Percentiles rank a stretch among this genome's conserved stretches.
Evolutionary conservation across 441 rosid species (phyloP).

Genomic region (Brassica hybrid): DNA sequence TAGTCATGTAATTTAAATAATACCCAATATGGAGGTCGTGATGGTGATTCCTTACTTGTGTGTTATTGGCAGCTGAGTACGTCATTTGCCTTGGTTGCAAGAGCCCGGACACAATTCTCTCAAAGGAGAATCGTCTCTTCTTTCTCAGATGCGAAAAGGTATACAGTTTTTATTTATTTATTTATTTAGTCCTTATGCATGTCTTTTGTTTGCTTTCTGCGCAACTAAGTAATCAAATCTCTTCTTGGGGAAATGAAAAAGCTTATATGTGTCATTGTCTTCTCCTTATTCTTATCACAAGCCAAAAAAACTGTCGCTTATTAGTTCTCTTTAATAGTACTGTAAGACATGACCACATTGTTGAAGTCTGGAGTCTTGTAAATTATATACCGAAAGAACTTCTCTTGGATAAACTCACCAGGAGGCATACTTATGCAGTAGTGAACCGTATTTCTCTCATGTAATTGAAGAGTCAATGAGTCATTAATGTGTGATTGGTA

Average conservation of each 20-base stretch:
- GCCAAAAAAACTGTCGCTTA: constrained; percentile 14
- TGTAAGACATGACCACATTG: not conserved
- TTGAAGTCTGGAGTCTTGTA: not conserved
- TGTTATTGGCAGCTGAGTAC: constrained; percentile 55
- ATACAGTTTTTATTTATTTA: not conserved
- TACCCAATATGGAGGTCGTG: constrained; percentile 5
- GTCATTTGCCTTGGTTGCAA: constrained; percentile 65
- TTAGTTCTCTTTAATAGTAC: not conserved
- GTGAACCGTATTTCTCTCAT: not conserved
- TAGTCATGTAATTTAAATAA: not conserved
- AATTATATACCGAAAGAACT: not conserved
- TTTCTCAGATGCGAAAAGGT: constrained; percentile 70
- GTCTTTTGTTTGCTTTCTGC: not conserved
- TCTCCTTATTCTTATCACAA: constrained; percentile 9
- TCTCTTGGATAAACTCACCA: not conserved
- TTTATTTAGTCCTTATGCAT: not conserved
- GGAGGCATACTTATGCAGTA: not conserved
- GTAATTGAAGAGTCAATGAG: not conserved
- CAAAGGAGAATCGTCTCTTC: constrained; percentile 61
- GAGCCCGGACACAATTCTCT: too few species aligned
- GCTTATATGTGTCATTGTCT: not conserved
- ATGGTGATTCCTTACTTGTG: constrained; percentile 17
- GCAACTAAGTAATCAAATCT: not conserved
- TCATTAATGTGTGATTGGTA: not conserved
- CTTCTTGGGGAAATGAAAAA: not conserved